Evolutionary conservation across 495 filamentous ascomycete genomes (phyloP).

Genomic region (Trichoderma virens): DNA sequence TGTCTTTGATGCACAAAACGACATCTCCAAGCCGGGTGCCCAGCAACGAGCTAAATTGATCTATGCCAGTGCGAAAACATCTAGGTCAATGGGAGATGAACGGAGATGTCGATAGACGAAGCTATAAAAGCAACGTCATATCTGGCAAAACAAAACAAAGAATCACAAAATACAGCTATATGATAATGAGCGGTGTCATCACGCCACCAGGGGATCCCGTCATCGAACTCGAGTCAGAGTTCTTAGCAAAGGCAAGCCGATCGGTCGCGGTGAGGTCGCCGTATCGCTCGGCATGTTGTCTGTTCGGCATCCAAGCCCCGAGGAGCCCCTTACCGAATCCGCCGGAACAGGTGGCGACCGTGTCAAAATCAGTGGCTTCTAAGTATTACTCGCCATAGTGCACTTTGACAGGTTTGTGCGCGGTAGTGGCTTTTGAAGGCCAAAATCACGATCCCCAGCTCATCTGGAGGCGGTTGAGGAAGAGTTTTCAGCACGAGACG

Average conservation of each 20-base stretch:
- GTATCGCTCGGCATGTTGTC: no score
- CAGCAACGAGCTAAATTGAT: conserved; percentile 37
- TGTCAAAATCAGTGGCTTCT: neutral
- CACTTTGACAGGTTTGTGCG: no score
- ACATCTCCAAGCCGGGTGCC: conserved; percentile 40
- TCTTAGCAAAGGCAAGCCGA: neutral
- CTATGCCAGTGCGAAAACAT: conserved; percentile 38
- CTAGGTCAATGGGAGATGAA: conserved; percentile 26
- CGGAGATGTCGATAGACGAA: conserved; percentile 31
- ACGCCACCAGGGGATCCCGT: neutral
- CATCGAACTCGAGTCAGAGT: neutral
- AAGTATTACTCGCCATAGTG: no score
- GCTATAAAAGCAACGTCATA: conserved; percentile 18
- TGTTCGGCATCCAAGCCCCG: no score
- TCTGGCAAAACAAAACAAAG: conserved; percentile 19
- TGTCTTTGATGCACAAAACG: conserved; percentile 38
- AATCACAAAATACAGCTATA: neutral
- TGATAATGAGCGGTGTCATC: neutral
- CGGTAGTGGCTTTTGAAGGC: neutral
- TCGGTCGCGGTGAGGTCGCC: neutral
- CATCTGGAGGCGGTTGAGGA: neutral
- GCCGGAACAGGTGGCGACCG: conserved; percentile 1
- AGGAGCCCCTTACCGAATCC: neutral
- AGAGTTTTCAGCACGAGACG: neutral
- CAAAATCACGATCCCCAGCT: neutral